Base-by-base conservation (phyloP, 352 stramenopile species). In the Phytophthora capsici region DNA sequence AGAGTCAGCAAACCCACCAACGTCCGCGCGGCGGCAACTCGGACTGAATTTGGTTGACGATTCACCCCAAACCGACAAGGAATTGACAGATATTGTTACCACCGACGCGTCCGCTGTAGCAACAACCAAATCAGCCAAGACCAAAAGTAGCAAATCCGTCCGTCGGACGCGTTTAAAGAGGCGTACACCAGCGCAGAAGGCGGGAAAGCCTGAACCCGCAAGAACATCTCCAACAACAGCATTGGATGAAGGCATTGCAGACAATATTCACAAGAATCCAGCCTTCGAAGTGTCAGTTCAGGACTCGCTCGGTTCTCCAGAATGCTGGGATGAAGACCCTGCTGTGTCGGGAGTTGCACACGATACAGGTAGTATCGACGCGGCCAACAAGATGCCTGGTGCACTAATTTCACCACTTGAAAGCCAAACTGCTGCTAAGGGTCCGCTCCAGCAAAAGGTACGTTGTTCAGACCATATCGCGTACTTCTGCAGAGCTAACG, bases 101-200 rank as follows among this genome's bases (percentile, higher is more conserved):
- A 30, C 20, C 20, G 41, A 63, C 30, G 22, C 14, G 5, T 19
- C 20, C 22, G 12, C 46, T 22, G 30, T 16, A 57, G 4, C 45
- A 55, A 43, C 32, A 20, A 12, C 45, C 10, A 52, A 34, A 51
- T 14, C 28, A 37, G 32, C 43, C 4, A 47, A 51, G 19, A 9
- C 30, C 40, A 63, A 17, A 5, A 34, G 10, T 32, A 22, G 30
- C 19, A 56, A 8, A 6, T 30, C 32, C 32, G 26, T 30, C 46
- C 65, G 64, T 14, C 58, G 46, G 16, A 26, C 63, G 50, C 64
- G 69, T 28, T 63, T 77, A 34, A 69, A 71, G 19, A 65, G 63
- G 50, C 69, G 69, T 12, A 71, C 48, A 22, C 51, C 45, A 23
- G 64, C 63, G 14, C 69, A 77, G 36, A 73, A 73, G 54, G 38